Base-by-base conservation (phyloP, 2,329 filamentous ascomycete species). In the Drechslera avenae region DNA sequence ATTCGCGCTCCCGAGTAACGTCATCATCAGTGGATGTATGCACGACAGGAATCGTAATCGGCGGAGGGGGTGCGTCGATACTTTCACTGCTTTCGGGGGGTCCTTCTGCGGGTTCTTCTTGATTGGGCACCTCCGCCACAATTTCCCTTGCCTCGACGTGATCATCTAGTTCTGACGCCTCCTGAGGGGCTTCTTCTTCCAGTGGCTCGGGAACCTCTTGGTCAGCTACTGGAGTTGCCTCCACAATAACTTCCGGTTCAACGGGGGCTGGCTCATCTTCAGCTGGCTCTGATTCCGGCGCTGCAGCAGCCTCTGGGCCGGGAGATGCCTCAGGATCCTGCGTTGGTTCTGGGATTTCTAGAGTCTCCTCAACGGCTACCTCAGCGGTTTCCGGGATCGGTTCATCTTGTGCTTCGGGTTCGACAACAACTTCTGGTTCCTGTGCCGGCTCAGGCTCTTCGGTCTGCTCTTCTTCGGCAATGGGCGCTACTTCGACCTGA, bases 1-100 rank as follows among this genome's bases (percentile, higher is more conserved):
- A 60, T 39, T 71, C 69, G 18, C 68, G 63, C 16, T 64, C 54
- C 31, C 30, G 59, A 9, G 50, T 41, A 12, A 40, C 26, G 18
- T 54, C 57, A 8, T 55, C 46, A 9, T 32, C 39, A 33, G 19
- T 18, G 8, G 18, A 28, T 18, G 14, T 19, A 9, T 23, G 26
- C n/a, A 21, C 33, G 16, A 23, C 40, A 1, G 40, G 33, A 30
- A 39, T 35, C 4, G 35, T 16, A 2, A 36, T 23, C 9, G 46
- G 31, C 10, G 39, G 33, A 9, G 43, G 31, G 8, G 39, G 31
- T 33, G 16, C 13, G 14, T 14, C 40, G 12, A 39, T 14, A 34
- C 34, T 21, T 39, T 49, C 39, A n/a, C 23, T 42, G 40, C 36
- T 16, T 14, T 47, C 43, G 19, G 45, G 31, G 3, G 51, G 33